Percentiles rank a stretch among this genome's conserved stretches.
Evolutionary conservation across 352 stramenopile genomes (phyloP).

Genomic region (Phytophthora fragariaefolia): DNA sequence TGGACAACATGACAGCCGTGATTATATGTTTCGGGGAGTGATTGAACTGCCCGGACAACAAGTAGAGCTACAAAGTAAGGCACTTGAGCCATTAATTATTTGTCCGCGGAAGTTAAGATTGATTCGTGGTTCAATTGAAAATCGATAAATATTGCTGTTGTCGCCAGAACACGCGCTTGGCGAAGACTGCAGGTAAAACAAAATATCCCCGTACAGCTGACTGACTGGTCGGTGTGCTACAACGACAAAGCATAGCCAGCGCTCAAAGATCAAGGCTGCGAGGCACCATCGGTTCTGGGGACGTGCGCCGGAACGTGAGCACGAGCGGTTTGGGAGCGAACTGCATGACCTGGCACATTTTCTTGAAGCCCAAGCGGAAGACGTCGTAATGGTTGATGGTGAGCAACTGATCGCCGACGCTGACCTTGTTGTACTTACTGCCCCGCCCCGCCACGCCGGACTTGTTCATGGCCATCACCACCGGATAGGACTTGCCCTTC

Average conservation of each 20-base stretch:
- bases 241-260: conserved; percentile 3
- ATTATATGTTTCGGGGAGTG: conserved; percentile 71
- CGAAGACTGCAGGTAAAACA: not conserved
- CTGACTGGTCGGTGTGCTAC: not conserved
- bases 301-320: conserved; percentile 65
- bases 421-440: conserved; percentile 42
- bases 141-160: conserved; percentile 26
- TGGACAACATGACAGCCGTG: conserved; percentile 87
- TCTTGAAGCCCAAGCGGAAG: conserved; percentile 59
- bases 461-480: conserved; percentile 52
- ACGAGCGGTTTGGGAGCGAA: conserved; percentile 72
- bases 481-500: conserved; percentile 58
- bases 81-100: conserved; percentile 34
- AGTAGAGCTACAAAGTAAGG: conserved; percentile 44
- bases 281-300: conserved; percentile 29
- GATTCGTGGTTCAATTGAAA: not conserved
- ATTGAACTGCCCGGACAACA: conserved; percentile 25
- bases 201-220: no score
- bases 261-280: conserved; percentile 61
- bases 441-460: conserved; percentile 37
- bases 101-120: conserved; percentile 15
- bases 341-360: conserved; percentile 65
- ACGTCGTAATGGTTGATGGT: conserved; percentile 82
- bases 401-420: conserved; percentile 60
- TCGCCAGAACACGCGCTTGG: conserved; percentile 3